A percentile compares a stretch with the other conserved stretches of the same genome.
Conservation (phyloP, 495 filamentous ascomycete genomes). For the Baudoinia panamericana region DNA sequence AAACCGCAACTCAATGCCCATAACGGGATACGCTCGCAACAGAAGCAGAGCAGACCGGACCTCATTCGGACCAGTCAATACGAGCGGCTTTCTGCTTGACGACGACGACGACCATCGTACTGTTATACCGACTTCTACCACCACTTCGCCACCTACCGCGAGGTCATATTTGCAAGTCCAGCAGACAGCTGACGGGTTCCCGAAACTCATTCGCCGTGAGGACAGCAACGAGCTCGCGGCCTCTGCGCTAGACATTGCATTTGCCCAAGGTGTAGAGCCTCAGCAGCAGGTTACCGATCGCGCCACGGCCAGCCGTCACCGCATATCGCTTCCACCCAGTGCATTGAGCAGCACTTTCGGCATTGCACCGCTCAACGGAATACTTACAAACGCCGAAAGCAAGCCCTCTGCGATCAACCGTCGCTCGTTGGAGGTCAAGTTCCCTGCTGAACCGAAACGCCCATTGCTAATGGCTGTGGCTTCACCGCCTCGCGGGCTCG, state of each 20-base stretch:
- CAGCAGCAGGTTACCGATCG: constrained; percentile 32
- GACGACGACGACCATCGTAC: constrained; percentile 62
- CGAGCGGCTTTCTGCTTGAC: constrained; percentile 69
- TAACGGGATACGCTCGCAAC: constrained; percentile 48
- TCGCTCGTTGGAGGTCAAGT: constrained; percentile 40
- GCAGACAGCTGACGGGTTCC: constrained; percentile 68
- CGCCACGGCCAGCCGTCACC: constrained; percentile 40
- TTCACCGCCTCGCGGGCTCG: constrained; percentile 32
- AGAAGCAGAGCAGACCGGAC: constrained; percentile 39
- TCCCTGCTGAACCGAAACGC: constrained; percentile 26
- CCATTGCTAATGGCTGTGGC: constrained; percentile 34
- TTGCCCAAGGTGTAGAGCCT: constrained; percentile 52
- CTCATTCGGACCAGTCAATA: constrained; percentile 57
- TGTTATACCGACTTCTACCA: not conserved
- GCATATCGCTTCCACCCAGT: constrained; percentile 27
- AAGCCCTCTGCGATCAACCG: constrained; percentile 40
- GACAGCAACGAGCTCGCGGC: constrained; percentile 58
- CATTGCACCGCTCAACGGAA: constrained; percentile 21
- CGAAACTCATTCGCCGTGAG: constrained; percentile 60
- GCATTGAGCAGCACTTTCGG: constrained; percentile 15
- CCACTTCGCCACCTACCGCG: constrained; percentile 33
- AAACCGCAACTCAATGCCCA: constrained; percentile 84
- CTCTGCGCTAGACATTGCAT: constrained; percentile 67
- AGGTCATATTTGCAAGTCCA: constrained; percentile 62
- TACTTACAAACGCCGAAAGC: constrained; percentile 14